These are phyloP conservation scores for Lentinula novae-zelandiae DNA, from an alignment of 1,284 basidiomycete genomes.

Conservation along the genomic window DNA sequence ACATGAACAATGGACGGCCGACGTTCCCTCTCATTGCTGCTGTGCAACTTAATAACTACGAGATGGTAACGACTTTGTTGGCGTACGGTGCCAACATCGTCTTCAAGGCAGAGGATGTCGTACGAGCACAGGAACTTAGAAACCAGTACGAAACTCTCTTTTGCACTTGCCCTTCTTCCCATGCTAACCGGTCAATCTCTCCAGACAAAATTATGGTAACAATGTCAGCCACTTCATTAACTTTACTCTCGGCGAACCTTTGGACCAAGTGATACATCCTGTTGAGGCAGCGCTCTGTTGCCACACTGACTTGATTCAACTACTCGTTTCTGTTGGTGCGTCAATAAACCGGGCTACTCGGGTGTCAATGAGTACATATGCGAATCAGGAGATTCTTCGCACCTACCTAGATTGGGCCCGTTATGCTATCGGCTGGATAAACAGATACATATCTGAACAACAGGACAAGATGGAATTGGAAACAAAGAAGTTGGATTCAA, in stretches of 20 bases:
- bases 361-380: conserved; percentile 18
- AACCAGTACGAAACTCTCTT: conserved; percentile 16
- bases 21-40: conserved; percentile 35
- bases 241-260: conserved; percentile 18
- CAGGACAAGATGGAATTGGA: conserved; percentile 21
- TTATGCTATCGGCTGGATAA: conserved; percentile 24
- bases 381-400: conserved; percentile 18
- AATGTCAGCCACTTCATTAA: not conserved
- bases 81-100: conserved; percentile 37
- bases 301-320: conserved; percentile 37
- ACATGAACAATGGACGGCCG: conserved; percentile 18
- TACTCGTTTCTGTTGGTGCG: conserved; percentile 42
- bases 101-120: conserved; percentile 29
- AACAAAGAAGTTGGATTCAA: conserved; percentile 7
- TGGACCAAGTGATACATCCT: conserved; percentile 28
- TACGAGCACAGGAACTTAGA: conserved; percentile 18
- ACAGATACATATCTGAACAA: conserved; percentile 19
- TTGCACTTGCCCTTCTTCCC: not conserved
- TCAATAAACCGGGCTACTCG: conserved; percentile 33
- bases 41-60: conserved; percentile 29
- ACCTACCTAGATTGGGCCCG: conserved; percentile 42
- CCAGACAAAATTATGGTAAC: not conserved
- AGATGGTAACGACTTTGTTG: conserved; percentile 35
- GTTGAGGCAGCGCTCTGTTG: conserved; percentile 37
- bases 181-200: not conserved